Percentiles rank a stretch among this genome's conserved stretches.
Evolutionary conservation across 192 early-diverging fungal genomes (phyloP).

Genomic region (Mortierella alpina): DNA sequence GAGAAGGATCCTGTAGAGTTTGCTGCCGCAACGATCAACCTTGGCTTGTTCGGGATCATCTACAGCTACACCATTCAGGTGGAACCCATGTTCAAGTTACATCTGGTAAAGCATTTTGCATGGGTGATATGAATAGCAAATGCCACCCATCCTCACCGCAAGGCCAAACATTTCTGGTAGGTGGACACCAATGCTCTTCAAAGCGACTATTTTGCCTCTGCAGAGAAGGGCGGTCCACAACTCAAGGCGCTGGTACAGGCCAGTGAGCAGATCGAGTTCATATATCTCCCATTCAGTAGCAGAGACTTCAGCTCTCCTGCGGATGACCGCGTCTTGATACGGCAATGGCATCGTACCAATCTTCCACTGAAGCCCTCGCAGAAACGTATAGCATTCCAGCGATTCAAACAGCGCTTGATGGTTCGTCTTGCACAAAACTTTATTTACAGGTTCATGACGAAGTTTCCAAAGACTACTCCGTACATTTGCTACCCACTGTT

Average conservation of each 20-base stretch:
- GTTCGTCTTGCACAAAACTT: too few relatives aligned
- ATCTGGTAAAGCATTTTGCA: conserved; percentile 6
- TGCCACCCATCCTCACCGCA: background rate
- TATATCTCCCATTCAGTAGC: too few relatives aligned
- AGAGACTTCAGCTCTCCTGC: too few relatives aligned
- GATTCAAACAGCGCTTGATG: too few relatives aligned
- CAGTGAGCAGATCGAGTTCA: too few relatives aligned
- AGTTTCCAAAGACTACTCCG: too few relatives aligned
- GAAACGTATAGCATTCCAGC: too few relatives aligned
- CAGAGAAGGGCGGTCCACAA: conserved; percentile 4
- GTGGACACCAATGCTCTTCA: conserved; percentile 19
- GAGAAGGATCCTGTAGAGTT: conserved; percentile 29
- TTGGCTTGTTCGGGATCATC: conserved; percentile 47
- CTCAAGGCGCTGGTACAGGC: conserved; percentile 11
- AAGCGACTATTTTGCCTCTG: background rate
- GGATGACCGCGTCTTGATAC: too few relatives aligned
- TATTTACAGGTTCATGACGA: too few relatives aligned
- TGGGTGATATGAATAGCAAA: background rate
- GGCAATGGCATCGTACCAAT: too few relatives aligned
- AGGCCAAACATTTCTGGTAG: background rate
- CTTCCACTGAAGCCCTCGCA: too few relatives aligned
- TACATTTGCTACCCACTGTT: too few relatives aligned
- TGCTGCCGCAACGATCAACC: conserved; percentile 25
- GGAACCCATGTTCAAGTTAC: conserved; percentile 44
- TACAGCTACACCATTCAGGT: conserved; percentile 39